phyloP scores from a whole-genome alignment of 305 asterid species.

The Fraxinus dipetala region DNA sequence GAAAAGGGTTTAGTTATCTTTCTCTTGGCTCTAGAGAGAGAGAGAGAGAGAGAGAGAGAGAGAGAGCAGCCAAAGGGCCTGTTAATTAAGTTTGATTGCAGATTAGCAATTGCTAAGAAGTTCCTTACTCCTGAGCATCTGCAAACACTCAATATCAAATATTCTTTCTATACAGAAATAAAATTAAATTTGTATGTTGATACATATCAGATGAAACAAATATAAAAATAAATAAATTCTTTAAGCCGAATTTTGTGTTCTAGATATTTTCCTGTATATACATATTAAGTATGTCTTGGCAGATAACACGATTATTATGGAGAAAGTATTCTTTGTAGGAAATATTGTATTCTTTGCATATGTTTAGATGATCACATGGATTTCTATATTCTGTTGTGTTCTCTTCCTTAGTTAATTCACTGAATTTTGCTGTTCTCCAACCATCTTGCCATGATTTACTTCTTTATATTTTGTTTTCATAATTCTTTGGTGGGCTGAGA shows the following conservation, averaged over 20 bases:
- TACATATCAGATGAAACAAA: background rate
- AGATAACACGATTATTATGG: background rate
- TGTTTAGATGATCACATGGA: background rate
- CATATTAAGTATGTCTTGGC: background rate
- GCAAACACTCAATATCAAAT: background rate
- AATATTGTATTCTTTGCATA: background rate
- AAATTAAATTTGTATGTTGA: background rate
- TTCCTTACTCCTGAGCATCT: background rate
- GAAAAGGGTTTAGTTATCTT: background rate
- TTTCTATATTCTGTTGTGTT: background rate
- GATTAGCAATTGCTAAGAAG: background rate
- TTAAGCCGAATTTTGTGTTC: background rate
- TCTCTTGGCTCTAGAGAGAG: background rate
- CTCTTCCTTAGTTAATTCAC: background rate
- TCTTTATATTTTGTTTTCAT: background rate
- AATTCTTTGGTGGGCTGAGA: conserved; percentile 1
- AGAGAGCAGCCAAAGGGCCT: background rate
- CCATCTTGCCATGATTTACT: background rate
- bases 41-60: background rate
- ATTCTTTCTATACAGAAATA: background rate
- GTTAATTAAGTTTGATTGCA: background rate
- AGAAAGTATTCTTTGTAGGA: background rate
- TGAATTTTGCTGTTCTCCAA: background rate
- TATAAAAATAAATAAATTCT: background rate
- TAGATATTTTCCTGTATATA: background rate